Conservation (phyloP, 75 land plant genomes). For the Picea sitchensis region DNA sequence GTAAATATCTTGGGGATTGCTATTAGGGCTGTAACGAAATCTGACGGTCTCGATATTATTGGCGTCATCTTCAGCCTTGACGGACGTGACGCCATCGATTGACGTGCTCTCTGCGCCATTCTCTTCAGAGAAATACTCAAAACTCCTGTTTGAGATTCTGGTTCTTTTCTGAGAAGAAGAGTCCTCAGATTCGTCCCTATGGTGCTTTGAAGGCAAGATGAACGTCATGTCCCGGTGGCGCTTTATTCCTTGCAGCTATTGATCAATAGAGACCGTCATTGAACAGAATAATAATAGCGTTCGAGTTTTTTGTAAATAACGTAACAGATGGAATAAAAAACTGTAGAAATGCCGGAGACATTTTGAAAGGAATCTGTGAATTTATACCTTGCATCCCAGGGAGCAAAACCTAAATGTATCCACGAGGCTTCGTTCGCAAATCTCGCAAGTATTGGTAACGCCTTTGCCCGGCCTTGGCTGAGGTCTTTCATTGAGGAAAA, state of each 20-base stretch:
- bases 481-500: slow-evolving; percentile 68
- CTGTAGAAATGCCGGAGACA: not conserved
- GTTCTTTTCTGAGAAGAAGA: slow-evolving; percentile 44
- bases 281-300: not conserved
- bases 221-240: slow-evolving; percentile 69
- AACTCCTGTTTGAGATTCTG: slow-evolving; percentile 4
- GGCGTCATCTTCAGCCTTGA: slow-evolving; percentile 21
- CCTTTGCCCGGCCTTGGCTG: slow-evolving; percentile 72
- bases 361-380: not conserved
- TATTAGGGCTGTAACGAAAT: not conserved
- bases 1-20: not conserved
- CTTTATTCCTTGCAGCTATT: slow-evolving; percentile 67
- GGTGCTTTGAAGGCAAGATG: slow-evolving; percentile 37
- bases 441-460: slow-evolving; percentile 67
- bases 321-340: not conserved
- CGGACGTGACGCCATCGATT: slow-evolving; percentile 5
- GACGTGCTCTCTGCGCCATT: slow-evolving; percentile 5
- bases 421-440: slow-evolving; percentile 58
- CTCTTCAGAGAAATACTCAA: slow-evolving; percentile 14
- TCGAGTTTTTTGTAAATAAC: not conserved
- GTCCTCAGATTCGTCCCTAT: slow-evolving; percentile 62
- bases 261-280: not conserved
- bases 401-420: slow-evolving; percentile 73
- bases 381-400: slow-evolving; percentile 67
- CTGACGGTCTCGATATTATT: slow-evolving; percentile 7